These are phyloP conservation scores for Tarenaya hassleriana DNA, from an alignment of 345 rosid genomes.

Conservation along the genomic window DNA sequence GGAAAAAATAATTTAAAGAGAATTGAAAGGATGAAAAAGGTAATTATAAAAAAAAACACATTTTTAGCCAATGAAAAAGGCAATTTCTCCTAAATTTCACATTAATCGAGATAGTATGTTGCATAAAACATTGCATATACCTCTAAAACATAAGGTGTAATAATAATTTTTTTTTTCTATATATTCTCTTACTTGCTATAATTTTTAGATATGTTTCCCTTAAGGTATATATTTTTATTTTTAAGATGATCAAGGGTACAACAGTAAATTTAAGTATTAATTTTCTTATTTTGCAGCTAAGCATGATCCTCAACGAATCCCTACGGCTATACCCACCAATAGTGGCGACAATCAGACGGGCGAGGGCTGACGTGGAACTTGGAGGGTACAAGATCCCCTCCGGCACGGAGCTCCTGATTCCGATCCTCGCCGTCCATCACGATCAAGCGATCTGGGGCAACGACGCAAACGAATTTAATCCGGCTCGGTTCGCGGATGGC, in stretches of 20 bases:
- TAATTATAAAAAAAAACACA: no score
- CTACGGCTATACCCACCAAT: constrained; percentile 68
- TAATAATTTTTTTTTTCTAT: neutral
- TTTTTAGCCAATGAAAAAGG: no score
- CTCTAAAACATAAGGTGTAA: no score
- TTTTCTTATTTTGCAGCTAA: constrained; percentile 38
- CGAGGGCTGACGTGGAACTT: constrained; percentile 51
- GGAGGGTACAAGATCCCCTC: constrained; percentile 72
- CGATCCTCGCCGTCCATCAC: constrained; percentile 73
- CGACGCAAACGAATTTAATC: constrained; percentile 77
- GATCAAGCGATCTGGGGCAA: constrained; percentile 71
- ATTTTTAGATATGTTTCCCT: no score
- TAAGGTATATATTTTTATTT: no score
- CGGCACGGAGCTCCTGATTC: constrained; percentile 60
- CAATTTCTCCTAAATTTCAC: no score
- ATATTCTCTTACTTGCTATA: neutral
- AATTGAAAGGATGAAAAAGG: no score
- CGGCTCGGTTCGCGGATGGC: constrained; percentile 59
- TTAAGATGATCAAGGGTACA: constrained; percentile 8
- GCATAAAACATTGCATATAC: no score
- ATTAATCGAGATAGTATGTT: no score
- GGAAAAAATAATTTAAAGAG: no score
- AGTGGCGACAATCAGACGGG: constrained; percentile 62
- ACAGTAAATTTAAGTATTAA: neutral
- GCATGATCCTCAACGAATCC: constrained; percentile 58